Percentiles rank a stretch among this genome's conserved stretches.
Evolutionary conservation across 1,284 basidiomycete genomes (phyloP).

Genomic region (Heterobasidion occidentale): DNA sequence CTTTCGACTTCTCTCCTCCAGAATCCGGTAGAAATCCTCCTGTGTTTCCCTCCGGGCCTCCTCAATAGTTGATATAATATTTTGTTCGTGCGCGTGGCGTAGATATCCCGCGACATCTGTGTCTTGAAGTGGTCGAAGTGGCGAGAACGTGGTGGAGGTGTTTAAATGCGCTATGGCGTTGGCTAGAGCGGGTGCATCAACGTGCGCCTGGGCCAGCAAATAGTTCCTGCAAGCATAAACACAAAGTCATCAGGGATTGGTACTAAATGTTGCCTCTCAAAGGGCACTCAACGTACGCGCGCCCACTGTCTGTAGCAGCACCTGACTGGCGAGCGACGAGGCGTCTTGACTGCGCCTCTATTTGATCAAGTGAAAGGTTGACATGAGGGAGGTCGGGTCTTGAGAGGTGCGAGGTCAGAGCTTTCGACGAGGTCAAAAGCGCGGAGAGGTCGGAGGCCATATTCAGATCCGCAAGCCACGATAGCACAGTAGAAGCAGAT

Average conservation of each 20-base stretch:
- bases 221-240: conserved; percentile 50
- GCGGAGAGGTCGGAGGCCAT: conserved; percentile 58
- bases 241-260: background rate
- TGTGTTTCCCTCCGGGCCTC: conserved; percentile 83
- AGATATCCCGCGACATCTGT: conserved; percentile 87
- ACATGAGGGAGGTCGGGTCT: conserved; percentile 78
- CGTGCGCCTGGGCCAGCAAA: conserved; percentile 83
- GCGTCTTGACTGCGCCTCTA: conserved; percentile 80
- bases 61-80: conserved; percentile 89
- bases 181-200: conserved; percentile 78
- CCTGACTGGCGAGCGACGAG: conserved; percentile 67
- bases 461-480: background rate
- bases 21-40: conserved; percentile 74
- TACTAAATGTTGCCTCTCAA: background rate
- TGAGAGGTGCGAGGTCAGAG: conserved; percentile 67
- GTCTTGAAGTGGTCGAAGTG: conserved; percentile 83
- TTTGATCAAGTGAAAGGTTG: conserved; percentile 84
- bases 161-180: conserved; percentile 78
- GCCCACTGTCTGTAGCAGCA: conserved; percentile 54
- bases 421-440: conserved; percentile 61
- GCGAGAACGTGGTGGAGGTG: conserved; percentile 80
- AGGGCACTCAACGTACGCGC: conserved; percentile 50
- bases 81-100: conserved; percentile 89
- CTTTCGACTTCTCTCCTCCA: conserved; percentile 68
- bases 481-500: too few species aligned